Evolutionary conservation across 2,329 filamentous ascomycete genomes (phyloP).

Genomic region (Chaetothyriales sp.): DNA sequence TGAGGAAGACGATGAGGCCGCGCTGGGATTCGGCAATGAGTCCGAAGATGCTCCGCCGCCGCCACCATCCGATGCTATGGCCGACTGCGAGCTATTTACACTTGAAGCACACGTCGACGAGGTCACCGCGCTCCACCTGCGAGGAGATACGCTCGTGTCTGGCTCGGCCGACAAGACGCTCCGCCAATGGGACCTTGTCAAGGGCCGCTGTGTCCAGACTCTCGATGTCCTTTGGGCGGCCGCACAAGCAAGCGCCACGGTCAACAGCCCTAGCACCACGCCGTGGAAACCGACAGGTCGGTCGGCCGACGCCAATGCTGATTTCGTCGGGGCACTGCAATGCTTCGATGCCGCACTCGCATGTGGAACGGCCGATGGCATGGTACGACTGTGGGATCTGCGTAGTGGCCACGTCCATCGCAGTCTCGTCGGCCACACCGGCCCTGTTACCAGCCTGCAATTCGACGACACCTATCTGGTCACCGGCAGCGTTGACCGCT

Average conservation of each 20-base stretch:
- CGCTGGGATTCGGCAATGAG: constrained; percentile 58
- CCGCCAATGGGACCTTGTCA: constrained; percentile 92
- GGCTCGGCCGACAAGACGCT: constrained; percentile 95
- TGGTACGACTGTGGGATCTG: constrained; percentile 94
- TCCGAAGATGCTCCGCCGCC: constrained; percentile 55
- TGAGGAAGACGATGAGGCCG: constrained; percentile 40
- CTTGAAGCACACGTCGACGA: constrained; percentile 84
- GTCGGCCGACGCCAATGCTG: constrained; percentile 51
- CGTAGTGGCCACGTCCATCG: constrained; percentile 93
- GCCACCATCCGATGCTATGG: constrained; percentile 57
- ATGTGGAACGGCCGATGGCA: constrained; percentile 91
- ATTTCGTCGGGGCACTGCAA: constrained; percentile 89
- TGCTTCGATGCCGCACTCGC: constrained; percentile 92
- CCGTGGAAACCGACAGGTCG: constrained; percentile 58
- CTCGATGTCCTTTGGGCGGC: constrained; percentile 96
- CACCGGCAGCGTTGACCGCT: constrained; percentile 81
- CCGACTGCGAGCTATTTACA: constrained; percentile 76
- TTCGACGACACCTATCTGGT: constrained; percentile 94
- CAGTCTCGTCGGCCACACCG: constrained; percentile 88
- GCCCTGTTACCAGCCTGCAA: constrained; percentile 81
- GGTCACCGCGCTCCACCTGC: constrained; percentile 84
- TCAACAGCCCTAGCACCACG: constrained; percentile 35
- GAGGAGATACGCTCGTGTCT: constrained; percentile 76
- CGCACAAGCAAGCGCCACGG: constrained; percentile 64
- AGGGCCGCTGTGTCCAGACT: constrained; percentile 93